Evolutionary conservation across 805 yeast genomes (phyloP).

Genomic region (Candida endomychidarum): DNA sequence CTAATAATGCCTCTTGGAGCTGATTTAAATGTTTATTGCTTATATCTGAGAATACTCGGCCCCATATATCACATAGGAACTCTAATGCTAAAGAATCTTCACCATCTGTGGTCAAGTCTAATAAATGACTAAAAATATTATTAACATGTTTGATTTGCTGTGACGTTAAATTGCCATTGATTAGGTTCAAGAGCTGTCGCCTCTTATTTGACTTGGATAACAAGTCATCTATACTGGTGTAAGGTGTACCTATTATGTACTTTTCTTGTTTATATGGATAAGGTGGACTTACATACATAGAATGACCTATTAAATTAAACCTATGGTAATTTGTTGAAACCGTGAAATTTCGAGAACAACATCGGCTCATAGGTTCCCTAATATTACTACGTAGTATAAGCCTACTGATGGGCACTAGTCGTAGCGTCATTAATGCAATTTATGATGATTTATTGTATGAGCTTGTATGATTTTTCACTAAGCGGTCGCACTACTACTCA

Average conservation of each 20-base stretch:
- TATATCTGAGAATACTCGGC: constrained; percentile 17
- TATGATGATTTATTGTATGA: not conserved
- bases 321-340: not conserved
- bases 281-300: not conserved
- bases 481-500: constrained; percentile 2
- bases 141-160: not conserved
- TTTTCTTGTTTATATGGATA: not conserved
- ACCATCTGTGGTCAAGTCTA: constrained; percentile 17
- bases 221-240: not conserved
- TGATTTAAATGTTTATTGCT: constrained; percentile 4
- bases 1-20: constrained; percentile 20
- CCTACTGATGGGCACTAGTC: not conserved
- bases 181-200: not conserved
- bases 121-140: constrained; percentile 13
- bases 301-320: constrained; percentile 2
- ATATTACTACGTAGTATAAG: not conserved
- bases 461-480: constrained; percentile 3
- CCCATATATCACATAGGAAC: constrained; percentile 25
- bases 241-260: not conserved
- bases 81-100: not conserved
- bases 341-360: not conserved
- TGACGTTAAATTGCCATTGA: not conserved
- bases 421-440: not conserved
- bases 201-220: not conserved
- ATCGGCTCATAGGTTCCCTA: not conserved